Percentiles rank a stretch among this genome's conserved stretches.
Conservation (phyloP, 139 green algal species). For the Auxenochlorella protothecoides region DNA sequence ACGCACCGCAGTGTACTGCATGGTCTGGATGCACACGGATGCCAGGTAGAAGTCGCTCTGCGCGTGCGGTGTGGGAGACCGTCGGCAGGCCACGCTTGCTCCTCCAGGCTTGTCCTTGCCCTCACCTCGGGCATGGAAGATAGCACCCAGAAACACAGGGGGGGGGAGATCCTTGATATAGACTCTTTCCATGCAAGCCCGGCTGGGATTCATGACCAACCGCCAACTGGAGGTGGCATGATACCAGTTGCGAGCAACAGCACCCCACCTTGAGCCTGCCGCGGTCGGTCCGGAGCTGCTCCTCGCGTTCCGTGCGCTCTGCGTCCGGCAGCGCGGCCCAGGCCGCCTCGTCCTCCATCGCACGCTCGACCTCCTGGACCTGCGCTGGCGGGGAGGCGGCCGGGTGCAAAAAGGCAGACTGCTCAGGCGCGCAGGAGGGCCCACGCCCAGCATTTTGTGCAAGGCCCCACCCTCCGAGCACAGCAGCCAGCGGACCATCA, state of each 20-base stretch:
- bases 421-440: no score
- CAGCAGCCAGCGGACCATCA: no score
- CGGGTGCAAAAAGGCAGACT: no score
- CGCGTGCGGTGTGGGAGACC: conserved; percentile 1
- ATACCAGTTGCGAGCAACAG: no score
- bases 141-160: no score
- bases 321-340: conserved; percentile 31
- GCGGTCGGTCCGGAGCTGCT: conserved; percentile 22
- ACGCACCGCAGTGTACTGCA: conserved; percentile 60
- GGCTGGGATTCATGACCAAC: no score
- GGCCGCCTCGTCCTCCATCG: conserved; percentile 23
- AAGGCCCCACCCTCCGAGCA: no score
- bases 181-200: no score
- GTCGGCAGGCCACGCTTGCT: background rate
- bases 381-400: background rate
- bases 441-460: no score
- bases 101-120: background rate
- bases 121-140: no score
- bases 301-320: conserved; percentile 28
- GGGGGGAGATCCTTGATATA: no score
- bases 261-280: conserved; percentile 2
- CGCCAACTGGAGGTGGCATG: no score
- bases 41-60: conserved; percentile 44
- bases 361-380: conserved; percentile 53
- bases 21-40: conserved; percentile 40